Evolutionary conservation across 2,329 filamentous ascomycete genomes (phyloP).

Genomic region (Fusarium camptoceras): DNA sequence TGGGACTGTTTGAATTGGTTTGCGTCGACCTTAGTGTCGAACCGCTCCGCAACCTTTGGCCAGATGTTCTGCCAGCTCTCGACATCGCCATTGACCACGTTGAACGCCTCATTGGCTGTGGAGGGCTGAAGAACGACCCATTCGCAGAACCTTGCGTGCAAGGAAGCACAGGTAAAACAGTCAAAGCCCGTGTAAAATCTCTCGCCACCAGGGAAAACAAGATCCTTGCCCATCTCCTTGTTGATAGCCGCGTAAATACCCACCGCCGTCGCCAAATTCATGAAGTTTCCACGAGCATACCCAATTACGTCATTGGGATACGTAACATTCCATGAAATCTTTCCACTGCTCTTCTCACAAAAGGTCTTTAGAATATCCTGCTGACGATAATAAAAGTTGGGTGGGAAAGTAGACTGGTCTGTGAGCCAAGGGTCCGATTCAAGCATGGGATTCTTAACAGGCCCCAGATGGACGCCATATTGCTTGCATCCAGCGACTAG

Average conservation of each 20-base stretch:
- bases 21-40: background rate
- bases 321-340: constrained; percentile 1
- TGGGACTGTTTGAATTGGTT: background rate
- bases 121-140: constrained; percentile 1
- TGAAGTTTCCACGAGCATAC: constrained; percentile 22
- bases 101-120: constrained; percentile 5
- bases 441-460: constrained; percentile 9
- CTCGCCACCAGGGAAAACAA: background rate
- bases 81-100: constrained; percentile 10
- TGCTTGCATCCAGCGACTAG: constrained; percentile 10
- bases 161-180: background rate
- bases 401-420: constrained; percentile 8
- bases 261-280: constrained; percentile 14
- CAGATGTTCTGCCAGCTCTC: constrained; percentile 19
- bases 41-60: background rate
- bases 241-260: constrained; percentile 9
- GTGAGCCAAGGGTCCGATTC: constrained; percentile 15
- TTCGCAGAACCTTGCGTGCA: constrained; percentile 13
- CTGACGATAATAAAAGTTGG: constrained; percentile 25
- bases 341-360: background rate
- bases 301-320: constrained; percentile 26
- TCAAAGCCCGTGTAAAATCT: constrained; percentile 7
- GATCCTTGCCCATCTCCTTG: constrained; percentile 7
- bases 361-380: constrained; percentile 1
- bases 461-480: constrained; percentile 15